Base-by-base conservation (phyloP, 805 yeast species). In the Myxozyma lipomycoides region DNA sequence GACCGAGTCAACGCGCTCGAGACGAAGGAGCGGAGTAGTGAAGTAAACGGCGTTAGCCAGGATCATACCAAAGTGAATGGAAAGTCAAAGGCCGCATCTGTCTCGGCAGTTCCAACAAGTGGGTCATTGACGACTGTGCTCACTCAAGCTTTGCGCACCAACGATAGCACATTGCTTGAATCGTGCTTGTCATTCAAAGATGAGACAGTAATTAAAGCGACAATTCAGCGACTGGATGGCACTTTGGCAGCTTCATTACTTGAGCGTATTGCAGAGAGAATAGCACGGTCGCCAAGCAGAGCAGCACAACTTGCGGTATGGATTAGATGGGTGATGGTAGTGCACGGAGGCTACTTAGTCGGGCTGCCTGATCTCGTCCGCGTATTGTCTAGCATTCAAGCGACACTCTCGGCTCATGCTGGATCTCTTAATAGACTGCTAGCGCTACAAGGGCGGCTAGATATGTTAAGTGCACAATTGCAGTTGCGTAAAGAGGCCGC, bases 51-150 rank as follows among this genome's bases (percentile, higher is more conserved):
- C 6, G 38, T 10, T 35, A 21, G 6, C 6, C 24, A 32, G 24
- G 37, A 36, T 25, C 59, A 42, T 22, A 45, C 43, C 19, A 56
- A 53, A 26, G 63, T 23, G n/a, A 57, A 55, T 42, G 56, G 49
- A n/a, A 48, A 47, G 28, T 41, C 45, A 10, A 42, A 43, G 36
- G 38, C 34, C 12, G 17, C 28, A 9, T 30, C 26, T 2, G 15
- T 40, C 12, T 36, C 42, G 15, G 32, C 34, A 49, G 78, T 65
- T 26, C 52, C 81, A 19, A 77, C 81, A 6, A 79, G 85, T 3
- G 95, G 93, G 45, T 81, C 96, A 1, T 78, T 90, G 53, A 80
- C 96, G 1, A 82, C 85, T 1, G 79, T 93, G n/a, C 73, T 93
- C 40, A 74, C 90, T 12, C 98, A 93, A 70, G 91, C 98, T 0